Evolutionary conservation across 1,284 basidiomycete genomes (phyloP), one percentile per base, ranked within the genome.

Genomic region (Serendipita sp.): DNA sequence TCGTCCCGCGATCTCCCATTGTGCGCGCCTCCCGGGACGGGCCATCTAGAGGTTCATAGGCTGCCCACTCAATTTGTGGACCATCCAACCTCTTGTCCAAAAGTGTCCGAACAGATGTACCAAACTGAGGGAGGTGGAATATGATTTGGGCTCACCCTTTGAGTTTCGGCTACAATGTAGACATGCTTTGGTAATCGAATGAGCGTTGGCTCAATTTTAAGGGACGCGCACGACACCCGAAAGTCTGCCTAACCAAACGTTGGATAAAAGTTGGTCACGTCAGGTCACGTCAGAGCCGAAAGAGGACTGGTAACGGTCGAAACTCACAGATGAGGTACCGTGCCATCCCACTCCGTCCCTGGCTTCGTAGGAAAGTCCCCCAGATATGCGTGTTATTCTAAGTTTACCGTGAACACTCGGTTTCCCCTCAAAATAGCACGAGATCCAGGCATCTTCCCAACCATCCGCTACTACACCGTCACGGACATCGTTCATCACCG

Each of bases 381-480:
- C 67, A n/a, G 64, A 62, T 6, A 68, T 67, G 26, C 38, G 74
- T 45, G 74, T 70, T 3, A 79, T 77, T 30, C 72, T 70, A 22
- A 84, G 74, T 70, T 81, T 83, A 6, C 80, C 79, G 67, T 88
- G 86, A 1, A 85, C 75, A 1, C 83, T 82, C 0, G 69, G 63
- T 49, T 79, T 79, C 1, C 65, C 67, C 13, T 65, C 32, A 3
- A n/a, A 30, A 73, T 89, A 89, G 71, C 82, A 83, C 0, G 86
- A 88, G 2, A 88, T 72, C 87, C 87, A 90, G 67, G 84, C 79
- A 53, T 77, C 77, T 64, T 89, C 87, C 53, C 26, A 58, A n/a
- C 53, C 53, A 2, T 71, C 73, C 0, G 82, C 78, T 3, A 85
- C 72, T 2, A 78, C 62, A 4, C 81, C 83, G 22, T 78, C 74